Evolutionary conservation across 2,329 filamentous ascomycete genomes (phyloP).

Genomic region (Colletotrichum lupini): DNA sequence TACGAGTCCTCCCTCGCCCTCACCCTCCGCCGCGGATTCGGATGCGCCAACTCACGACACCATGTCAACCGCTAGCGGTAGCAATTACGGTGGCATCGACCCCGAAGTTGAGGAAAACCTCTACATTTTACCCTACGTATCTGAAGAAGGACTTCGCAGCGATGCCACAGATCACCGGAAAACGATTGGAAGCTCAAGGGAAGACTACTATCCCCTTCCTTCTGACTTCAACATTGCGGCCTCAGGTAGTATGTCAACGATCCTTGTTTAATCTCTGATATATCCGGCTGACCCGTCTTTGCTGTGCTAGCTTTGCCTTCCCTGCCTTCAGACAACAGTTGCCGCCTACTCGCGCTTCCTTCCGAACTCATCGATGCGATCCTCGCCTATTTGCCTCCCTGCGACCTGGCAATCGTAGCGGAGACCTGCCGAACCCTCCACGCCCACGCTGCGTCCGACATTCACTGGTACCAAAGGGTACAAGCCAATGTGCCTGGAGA

Average conservation of each 20-base stretch:
- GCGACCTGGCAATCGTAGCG: constrained; percentile 71
- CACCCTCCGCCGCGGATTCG: neutral
- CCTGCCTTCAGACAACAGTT: constrained; percentile 6
- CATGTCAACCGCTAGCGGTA: constrained; percentile 1
- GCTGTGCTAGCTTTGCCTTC: constrained; percentile 3
- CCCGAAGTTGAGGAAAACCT: constrained; percentile 50
- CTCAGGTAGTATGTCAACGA: neutral
- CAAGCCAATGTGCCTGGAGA: constrained; percentile 73
- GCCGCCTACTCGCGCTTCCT: constrained; percentile 69
- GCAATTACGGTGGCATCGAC: constrained; percentile 48
- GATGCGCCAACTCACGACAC: constrained; percentile 4
- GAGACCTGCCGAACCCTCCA: constrained; percentile 71
- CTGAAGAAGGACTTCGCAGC: constrained; percentile 38
- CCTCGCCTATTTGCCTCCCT: constrained; percentile 71
- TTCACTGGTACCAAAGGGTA: constrained; percentile 78
- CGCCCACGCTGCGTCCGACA: constrained; percentile 71
- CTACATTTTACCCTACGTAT: constrained; percentile 42
- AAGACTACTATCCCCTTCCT: constrained; percentile 33
- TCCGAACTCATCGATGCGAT: constrained; percentile 81
- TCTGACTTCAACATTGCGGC: neutral
- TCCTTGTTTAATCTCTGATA: neutral
- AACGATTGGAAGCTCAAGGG: constrained; percentile 24
- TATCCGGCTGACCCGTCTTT: neutral
- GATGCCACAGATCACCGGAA: constrained; percentile 37
- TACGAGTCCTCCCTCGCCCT: constrained; percentile 11